Evolutionary conservation across 208 protist species (phyloP).

Genomic region (Acanthamoeba culbertsoni): DNA sequence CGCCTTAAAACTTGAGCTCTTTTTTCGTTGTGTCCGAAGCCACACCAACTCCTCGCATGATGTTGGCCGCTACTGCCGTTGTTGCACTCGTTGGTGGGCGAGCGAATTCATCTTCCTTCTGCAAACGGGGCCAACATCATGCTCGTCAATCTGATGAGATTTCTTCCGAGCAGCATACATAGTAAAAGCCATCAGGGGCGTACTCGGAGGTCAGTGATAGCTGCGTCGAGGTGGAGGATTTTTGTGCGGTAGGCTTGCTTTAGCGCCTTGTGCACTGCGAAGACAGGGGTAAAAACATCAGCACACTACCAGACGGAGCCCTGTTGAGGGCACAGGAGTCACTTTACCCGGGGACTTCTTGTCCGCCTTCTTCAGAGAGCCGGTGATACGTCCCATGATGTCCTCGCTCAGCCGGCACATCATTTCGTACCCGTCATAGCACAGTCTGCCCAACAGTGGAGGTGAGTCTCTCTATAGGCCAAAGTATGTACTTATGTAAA

Average conservation of each 20-base stretch:
- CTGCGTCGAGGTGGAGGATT: not conserved
- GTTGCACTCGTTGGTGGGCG: not conserved
- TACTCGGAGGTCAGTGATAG: not conserved
- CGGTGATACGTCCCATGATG: not conserved
- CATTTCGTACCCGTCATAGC: constrained; percentile 29
- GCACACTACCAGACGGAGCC: too few species aligned
- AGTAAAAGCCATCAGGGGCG: not conserved
- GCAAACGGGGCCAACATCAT: too few species aligned
- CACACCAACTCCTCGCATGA: not conserved
- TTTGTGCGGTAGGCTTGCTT: constrained; percentile 24
- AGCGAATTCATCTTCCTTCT: not conserved
- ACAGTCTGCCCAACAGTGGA: not conserved
- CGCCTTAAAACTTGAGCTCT: not conserved
- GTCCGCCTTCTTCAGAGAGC: not conserved
- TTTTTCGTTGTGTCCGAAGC: not conserved
- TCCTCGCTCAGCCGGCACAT: not conserved
- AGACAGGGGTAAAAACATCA: not conserved
- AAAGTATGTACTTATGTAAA: not conserved
- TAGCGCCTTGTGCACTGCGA: constrained; percentile 1
- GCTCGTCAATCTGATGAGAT: too few species aligned
- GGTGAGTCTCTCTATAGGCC: not conserved
- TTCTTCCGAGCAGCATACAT: not conserved
- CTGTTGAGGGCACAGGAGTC: not conserved
- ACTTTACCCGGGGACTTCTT: not conserved
- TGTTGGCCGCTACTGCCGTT: not conserved